phyloP scores from a whole-genome alignment of 306 rosid species.

The Urtica urens region DNA sequence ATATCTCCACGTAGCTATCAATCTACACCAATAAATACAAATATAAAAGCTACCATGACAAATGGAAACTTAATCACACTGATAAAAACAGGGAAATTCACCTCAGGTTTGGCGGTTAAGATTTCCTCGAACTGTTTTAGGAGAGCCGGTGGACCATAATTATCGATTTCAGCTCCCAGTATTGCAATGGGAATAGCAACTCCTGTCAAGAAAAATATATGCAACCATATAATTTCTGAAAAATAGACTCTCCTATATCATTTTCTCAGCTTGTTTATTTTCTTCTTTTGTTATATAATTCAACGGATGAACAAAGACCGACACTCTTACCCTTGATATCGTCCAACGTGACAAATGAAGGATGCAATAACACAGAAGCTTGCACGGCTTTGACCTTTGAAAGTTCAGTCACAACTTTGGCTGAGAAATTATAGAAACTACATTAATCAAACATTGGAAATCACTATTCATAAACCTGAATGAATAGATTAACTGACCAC shows the following conservation, averaged over 20 bases:
- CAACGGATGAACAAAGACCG: background rate
- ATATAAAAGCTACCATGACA: background rate
- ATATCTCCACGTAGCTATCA: constrained; percentile 26
- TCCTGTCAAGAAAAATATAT: constrained; percentile 17
- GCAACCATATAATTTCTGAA: background rate
- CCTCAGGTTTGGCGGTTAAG: constrained; percentile 43
- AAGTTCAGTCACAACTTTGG: constrained; percentile 59
- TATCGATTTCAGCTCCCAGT: constrained; percentile 52
- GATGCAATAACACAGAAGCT: constrained; percentile 7
- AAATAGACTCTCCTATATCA: background rate
- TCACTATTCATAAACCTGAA: background rate
- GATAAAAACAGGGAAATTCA: background rate
- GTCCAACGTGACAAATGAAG: constrained; percentile 7
- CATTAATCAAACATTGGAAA: background rate
- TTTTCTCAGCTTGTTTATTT: background rate
- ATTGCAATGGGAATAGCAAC: constrained; percentile 35
- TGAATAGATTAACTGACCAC: constrained; percentile 33
- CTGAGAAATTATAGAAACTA: constrained; percentile 16
- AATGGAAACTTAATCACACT: too few relatives aligned
- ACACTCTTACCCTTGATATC: constrained; percentile 1
- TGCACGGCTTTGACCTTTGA: constrained; percentile 15
- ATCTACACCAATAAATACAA: background rate
- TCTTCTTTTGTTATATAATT: too few relatives aligned
- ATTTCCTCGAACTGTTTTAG: constrained; percentile 44
- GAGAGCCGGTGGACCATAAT: constrained; percentile 43